Base-by-base conservation (phyloP, 2,329 filamentous ascomycete species). In the Aaosphaeria pasadenensis region DNA sequence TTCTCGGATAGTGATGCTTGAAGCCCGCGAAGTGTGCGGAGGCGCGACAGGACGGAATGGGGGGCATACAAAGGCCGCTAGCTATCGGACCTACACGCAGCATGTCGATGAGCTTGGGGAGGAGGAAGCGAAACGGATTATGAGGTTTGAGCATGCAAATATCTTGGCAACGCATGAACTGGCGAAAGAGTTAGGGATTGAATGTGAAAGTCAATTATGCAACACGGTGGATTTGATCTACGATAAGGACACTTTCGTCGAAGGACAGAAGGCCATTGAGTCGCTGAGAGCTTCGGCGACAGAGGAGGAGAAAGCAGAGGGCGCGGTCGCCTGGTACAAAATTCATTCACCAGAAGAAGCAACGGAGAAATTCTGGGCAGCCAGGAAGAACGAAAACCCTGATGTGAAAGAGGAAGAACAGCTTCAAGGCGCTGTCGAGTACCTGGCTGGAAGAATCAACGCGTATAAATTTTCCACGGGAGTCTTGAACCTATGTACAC, bases 171-270 rank as follows among this genome's bases (percentile, higher is more conserved):
- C 82, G 7, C 82, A 85, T 57, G 64, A 60, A 0, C 77, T 86
- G 50, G 79, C 80, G 0, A 59, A 62, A 5, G 65, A 74, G 13
- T 64, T 83, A 47, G 68, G 7, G 75, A 58, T 65, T 5, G 54
- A 60, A 2, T 69, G 66, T 24, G 82, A 84, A 56, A 76, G 74
- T 43, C 58, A 67, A 35, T 60, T 74, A 7, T 77, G 80, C 54
- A 69, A 75, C 28, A 85, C 83, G 0, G 73, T 83, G 2, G 82
- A 86, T 59, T 67, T 84, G 2, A 69, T 84, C 31, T 84, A 83
- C 58, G 78, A 83, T 43, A 17, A 50, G 9, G 40, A 43, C 9
- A 60, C 62, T 0, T 71, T 67, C 44, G 55, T 64, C 32, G 5
- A 41, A 4, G 68, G 67, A 0, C 62, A 60, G 39, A 13, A 38